Evolutionary conservation across 345 rosid species (phyloP), one percentile per base, ranked within the genome.

Genomic region (Hypericum androsaemum): DNA sequence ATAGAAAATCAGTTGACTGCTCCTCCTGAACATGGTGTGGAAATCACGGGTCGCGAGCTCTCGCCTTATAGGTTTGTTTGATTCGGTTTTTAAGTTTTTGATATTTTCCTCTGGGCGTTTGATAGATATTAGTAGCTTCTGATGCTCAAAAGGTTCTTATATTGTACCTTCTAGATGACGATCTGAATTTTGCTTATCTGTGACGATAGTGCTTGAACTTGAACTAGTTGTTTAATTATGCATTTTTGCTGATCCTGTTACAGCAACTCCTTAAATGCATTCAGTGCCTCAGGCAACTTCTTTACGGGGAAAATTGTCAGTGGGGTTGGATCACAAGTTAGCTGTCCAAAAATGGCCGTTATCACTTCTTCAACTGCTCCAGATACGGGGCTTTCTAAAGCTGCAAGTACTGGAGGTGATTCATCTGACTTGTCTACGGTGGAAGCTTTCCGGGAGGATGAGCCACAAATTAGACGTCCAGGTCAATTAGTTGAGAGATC

Each of bases 391-490:
- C 61, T 49, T 42, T 41, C 58, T 47, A 74, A 73, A 50, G 14
- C 74, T 51, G 15, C 60, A 10, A 55, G 66, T 74, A 7, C 45
- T 1, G 67, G 66, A 39, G 59, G 63, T 53, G 9, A 70, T 47
- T 14, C 58, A 28, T 72, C 68, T 15, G 69, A 68, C 52, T 53
- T 63, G 47, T 60, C 80, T 38, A 62, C 71, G 76, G 80, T 71
- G 59, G 77, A 72, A 42, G 60, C 70, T 43, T 75, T 70, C 35
- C 70, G 54, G 68, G 53, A 67, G 71, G 73, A 73, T 42, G 42
- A 41, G 59, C 68, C 53, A 14, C 42, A 42, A 10, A 52, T 17
- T 16, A 65, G 32, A 55, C 66, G 37, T 16, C 65, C 66, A 6
- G 61, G 62, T 42, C 37, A 12, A 46, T 43, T 60, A 1, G 36